These are phyloP conservation scores for Mycosphaerella arachidis DNA, from an alignment of 2,329 filamentous ascomycete genomes.

Conservation along the genomic window DNA sequence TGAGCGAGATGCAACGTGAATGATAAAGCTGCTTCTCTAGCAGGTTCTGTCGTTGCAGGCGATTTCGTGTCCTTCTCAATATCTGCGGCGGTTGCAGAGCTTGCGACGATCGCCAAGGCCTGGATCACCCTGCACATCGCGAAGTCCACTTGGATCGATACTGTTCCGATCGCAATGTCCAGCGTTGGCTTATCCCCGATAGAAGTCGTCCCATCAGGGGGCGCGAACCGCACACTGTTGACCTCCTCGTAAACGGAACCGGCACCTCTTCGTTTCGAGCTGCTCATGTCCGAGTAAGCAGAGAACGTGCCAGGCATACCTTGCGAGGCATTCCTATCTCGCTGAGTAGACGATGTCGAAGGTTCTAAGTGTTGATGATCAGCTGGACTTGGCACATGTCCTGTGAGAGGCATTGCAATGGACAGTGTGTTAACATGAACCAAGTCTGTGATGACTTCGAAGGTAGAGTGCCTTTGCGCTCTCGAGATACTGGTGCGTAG, in stretches of 20 bases:
- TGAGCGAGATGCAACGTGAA: background rate
- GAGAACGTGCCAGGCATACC: slow-evolving; percentile 47
- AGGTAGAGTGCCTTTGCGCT: background rate
- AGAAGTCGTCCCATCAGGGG: background rate
- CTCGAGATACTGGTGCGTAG: background rate
- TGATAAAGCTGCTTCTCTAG: background rate
- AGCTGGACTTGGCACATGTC: background rate
- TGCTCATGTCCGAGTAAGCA: slow-evolving; percentile 41
- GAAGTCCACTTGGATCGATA: slow-evolving; percentile 19
- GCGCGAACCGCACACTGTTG: slow-evolving; percentile 4
- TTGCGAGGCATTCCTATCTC: background rate
- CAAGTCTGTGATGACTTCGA: slow-evolving; percentile 2
- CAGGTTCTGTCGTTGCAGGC: background rate
- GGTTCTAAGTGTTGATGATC: background rate
- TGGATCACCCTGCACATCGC: slow-evolving; percentile 20
- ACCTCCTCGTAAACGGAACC: slow-evolving; percentile 6
- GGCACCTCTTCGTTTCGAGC: slow-evolving; percentile 10
- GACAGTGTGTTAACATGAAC: slow-evolving; percentile 29
- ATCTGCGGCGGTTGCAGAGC: background rate
- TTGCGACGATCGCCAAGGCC: slow-evolving; percentile 3
- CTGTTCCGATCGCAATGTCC: slow-evolving; percentile 15
- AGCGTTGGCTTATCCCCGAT: background rate
- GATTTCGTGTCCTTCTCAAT: background rate
- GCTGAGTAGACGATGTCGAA: background rate
- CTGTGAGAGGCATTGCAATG: slow-evolving; percentile 3